Evolutionary conservation across 805 yeast species (phyloP).

Genomic region (Helenozyma baotianmanensis): DNA sequence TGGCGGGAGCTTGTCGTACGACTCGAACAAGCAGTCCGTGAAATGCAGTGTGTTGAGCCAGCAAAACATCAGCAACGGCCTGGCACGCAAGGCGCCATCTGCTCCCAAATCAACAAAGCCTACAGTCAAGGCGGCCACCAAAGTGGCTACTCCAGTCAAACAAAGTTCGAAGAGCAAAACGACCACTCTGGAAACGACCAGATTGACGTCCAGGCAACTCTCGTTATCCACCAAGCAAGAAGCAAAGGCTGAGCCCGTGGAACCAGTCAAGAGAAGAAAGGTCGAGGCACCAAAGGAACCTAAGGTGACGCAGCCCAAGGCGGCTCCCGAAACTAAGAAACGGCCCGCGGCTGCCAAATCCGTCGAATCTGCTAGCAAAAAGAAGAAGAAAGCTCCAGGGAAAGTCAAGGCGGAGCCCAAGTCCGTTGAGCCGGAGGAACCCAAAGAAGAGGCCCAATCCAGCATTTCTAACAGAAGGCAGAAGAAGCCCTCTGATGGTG

Average conservation of each 20-base stretch:
- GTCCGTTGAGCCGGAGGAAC: not conserved
- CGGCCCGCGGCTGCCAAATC: too few relatives aligned
- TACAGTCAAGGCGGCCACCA: not conserved
- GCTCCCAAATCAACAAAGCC: too few relatives aligned
- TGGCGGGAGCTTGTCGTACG: slow-evolving; percentile 22
- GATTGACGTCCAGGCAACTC: slow-evolving; percentile 8
- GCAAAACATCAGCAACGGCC: not conserved
- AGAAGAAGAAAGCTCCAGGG: slow-evolving; percentile 7
- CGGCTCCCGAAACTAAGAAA: not conserved
- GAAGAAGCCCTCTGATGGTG: slow-evolving; percentile 11
- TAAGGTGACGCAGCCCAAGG: not conserved
- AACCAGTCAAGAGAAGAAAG: slow-evolving; percentile 2
- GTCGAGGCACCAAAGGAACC: slow-evolving; percentile 3
- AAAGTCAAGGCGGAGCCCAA: slow-evolving; percentile 3
- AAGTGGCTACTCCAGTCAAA: not conserved
- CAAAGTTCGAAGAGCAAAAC: not conserved
- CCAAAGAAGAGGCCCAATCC: not conserved
- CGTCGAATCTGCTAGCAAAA: too few relatives aligned
- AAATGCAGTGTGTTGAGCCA: slow-evolving; percentile 1
- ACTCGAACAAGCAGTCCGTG: slow-evolving; percentile 6
- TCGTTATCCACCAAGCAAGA: slow-evolving; percentile 5
- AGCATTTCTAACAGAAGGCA: slow-evolving; percentile 5
- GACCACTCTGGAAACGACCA: not conserved
- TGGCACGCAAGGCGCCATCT: not conserved
- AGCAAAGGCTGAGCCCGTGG: slow-evolving; percentile 1